phyloP scores from a whole-genome alignment of 1,284 basidiomycete genomes.

The Sphaerobolus stellatus region DNA sequence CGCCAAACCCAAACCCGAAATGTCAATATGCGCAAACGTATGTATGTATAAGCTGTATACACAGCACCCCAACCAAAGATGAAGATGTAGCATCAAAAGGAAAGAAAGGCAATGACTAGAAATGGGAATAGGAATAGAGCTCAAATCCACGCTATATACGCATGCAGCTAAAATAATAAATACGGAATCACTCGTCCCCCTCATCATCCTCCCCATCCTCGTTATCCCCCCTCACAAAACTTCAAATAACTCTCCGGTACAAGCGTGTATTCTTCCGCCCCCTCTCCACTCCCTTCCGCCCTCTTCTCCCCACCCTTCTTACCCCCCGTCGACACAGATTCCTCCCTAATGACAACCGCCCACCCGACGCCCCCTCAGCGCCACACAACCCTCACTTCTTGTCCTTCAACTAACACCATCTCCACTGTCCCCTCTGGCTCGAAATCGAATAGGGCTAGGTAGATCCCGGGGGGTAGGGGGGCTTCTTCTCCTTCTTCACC shows the following conservation, averaged over 20 bases:
- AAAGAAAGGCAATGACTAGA: too few species aligned
- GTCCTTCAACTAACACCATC: conserved; percentile 71
- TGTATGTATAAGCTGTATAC: too few species aligned
- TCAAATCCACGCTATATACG: too few species aligned
- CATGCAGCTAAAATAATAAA: too few species aligned
- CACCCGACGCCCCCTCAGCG: conserved; percentile 73
- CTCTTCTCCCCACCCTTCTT: conserved; percentile 21
- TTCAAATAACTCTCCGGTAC: conserved; percentile 71
- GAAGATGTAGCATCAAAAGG: too few species aligned
- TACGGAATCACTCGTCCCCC: too few species aligned
- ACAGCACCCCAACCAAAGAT: too few species aligned
- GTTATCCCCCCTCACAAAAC: conserved; percentile 40
- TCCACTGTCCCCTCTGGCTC: conserved; percentile 72
- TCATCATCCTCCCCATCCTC: conserved; percentile 23
- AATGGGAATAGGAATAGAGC: too few species aligned
- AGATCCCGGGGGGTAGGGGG: conserved; percentile 59
- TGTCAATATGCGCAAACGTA: too few species aligned
- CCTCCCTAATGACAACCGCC: conserved; percentile 59
- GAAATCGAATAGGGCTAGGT: conserved; percentile 70
- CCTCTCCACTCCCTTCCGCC: not conserved
- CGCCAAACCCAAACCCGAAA: too few species aligned
- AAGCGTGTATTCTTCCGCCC: too few species aligned
- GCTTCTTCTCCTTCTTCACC: conserved; percentile 32
- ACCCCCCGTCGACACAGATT: conserved; percentile 20
- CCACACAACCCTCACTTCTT: conserved; percentile 64